Evolutionary conservation across 768 basidiomycete species (phyloP).

Genomic region (Pleurotus platypus): DNA sequence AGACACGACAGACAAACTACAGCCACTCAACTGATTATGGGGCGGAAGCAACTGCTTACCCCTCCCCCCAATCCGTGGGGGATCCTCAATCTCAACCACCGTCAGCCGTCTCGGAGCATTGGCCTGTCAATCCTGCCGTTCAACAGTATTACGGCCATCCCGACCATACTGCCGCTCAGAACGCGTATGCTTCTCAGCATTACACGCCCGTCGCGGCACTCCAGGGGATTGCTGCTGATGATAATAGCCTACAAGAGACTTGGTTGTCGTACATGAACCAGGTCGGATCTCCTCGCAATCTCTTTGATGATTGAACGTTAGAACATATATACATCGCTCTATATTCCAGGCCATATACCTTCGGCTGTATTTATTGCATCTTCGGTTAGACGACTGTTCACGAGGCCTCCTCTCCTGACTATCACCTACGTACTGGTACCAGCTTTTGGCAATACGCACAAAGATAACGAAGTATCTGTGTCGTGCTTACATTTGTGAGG

Average conservation of each 20-base stretch:
- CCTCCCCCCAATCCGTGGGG: neutral
- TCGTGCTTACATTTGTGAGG: too few relatives aligned
- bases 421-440: too few relatives aligned
- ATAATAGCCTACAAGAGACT: conserved; percentile 59
- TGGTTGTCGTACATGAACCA: conserved; percentile 66
- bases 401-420: too few relatives aligned
- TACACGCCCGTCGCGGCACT: conserved; percentile 46
- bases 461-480: too few relatives aligned
- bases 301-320: conserved; percentile 31
- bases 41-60: neutral
- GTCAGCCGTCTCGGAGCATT: neutral
- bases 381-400: too few relatives aligned
- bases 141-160: neutral
- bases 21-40: neutral
- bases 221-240: conserved; percentile 48
- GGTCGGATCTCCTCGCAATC: conserved; percentile 41
- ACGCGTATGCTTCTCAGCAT: conserved; percentile 24
- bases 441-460: too few relatives aligned
- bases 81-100: neutral
- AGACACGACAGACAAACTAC: neutral
- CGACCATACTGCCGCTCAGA: conserved; percentile 11
- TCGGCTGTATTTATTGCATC: too few relatives aligned
- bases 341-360: too few relatives aligned
- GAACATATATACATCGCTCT: too few relatives aligned
- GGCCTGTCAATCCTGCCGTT: neutral